Base-by-base conservation (phyloP, 805 yeast species). In the Metschnikowia santaceciliae region DNA sequence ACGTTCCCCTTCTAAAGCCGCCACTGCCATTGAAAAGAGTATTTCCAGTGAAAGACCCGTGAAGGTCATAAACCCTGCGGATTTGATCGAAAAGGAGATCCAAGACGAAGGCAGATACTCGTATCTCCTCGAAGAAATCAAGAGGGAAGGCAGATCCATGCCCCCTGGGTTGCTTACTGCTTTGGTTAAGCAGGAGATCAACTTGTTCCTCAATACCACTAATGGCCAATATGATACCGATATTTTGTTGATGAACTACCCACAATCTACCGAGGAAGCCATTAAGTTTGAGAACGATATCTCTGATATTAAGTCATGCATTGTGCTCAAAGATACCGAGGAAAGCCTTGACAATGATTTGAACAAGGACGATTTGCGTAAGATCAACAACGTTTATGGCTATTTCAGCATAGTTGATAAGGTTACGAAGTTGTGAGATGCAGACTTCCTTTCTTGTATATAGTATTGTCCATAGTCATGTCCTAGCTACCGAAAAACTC, bases 201-300 rank as follows among this genome's bases (percentile, higher is more conserved):
- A 57, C 10, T 54, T 62, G 37, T 72, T 60, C 47, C 48, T 68
- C 53, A 74, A 70, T 52, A 74, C 77, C 1, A 57, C 72, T 11
- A 60, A 58, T 26, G 68, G 76, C 3, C 72, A 74, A 20, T 59
- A 71, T 20, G 71, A 76, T 32, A 78, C 81, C 32, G 70, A 71
- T 37, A 79, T 82, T 35, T 56, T 83, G 0, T 63, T 86, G 45
- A 61, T 78, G 26, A 80, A 83, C 59, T 86, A 79, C 61, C 91
- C 92, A 3, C 75, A 72, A 45, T 72, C 74, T 22, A 76, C 87
- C 37, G 79, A 79, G 45, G 91, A 86, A 53, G 86, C 89, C 3
- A 79, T 83, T 48, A 82, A 80, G 59, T 87, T 87, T 55, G 94
- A 87, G 63, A 86, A 82, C 57, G 88, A 85, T 52, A 74, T 86